Conservation (phyloP, 202 grass and related monocot species). For the Panicum virgatum region DNA sequence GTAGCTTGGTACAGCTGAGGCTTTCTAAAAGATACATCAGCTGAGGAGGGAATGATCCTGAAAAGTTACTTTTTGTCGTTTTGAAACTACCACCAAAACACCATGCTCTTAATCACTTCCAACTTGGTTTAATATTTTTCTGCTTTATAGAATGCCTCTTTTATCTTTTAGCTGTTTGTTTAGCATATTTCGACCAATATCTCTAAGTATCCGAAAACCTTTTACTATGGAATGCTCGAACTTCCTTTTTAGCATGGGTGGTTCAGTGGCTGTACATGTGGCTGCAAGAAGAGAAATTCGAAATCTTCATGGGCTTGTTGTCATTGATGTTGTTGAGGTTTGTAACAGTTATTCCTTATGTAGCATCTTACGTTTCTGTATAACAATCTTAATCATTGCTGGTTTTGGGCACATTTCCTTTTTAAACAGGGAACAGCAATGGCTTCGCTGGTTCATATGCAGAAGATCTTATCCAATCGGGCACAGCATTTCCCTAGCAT, state of each 20-base stretch:
- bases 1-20: background rate
- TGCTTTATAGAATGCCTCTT: background rate
- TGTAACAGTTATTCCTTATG: conserved; percentile 33
- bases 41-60: background rate
- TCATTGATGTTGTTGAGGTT: conserved; percentile 97
- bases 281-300: conserved; percentile 71
- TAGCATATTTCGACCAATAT: background rate
- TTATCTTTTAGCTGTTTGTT: conserved; percentile 22
- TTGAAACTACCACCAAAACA: background rate
- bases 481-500: conserved; percentile 74
- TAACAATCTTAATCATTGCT: conserved; percentile 18
- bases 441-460: conserved; percentile 97
- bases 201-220: conserved; percentile 13
- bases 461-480: conserved; percentile 85
- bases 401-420: conserved; percentile 5
- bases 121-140: conserved; percentile 8
- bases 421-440: conserved; percentile 84
- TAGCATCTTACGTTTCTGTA: conserved; percentile 20
- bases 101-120: background rate
- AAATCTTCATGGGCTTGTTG: conserved; percentile 83
- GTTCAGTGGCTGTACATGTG: conserved; percentile 94
- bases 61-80: background rate
- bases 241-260: conserved; percentile 74
- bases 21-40: conserved; percentile 1
- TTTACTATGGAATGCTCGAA: background rate